Conservation (phyloP, 768 basidiomycete species). For the Tricholoma hemisulphureum region DNA sequence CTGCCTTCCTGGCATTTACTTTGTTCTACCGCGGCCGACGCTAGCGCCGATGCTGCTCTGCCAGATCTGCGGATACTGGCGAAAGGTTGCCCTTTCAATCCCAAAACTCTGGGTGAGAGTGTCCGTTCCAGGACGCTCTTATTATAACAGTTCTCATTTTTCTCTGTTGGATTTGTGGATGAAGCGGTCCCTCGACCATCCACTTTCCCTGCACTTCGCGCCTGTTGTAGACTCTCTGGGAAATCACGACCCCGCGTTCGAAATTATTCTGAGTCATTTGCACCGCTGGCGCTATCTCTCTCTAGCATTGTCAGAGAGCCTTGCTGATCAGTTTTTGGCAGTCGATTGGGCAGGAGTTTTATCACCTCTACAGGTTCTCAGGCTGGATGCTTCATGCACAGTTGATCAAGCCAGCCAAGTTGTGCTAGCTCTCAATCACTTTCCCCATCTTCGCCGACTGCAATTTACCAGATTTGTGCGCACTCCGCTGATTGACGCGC, state of each 20-base stretch:
- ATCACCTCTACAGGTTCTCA: neutral
- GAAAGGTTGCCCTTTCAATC: neutral
- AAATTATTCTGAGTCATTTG: neutral
- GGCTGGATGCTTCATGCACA: neutral
- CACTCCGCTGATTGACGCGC: neutral
- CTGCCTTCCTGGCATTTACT: neutral
- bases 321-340: neutral
- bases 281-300: constrained; percentile 3
- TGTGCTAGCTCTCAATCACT: neutral
- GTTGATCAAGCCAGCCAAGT: neutral
- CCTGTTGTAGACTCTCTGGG: neutral
- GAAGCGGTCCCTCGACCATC: neutral
- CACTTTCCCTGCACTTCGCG: neutral
- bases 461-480: neutral
- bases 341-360: neutral
- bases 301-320: neutral
- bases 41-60: constrained; percentile 2
- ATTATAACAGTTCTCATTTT: neutral
- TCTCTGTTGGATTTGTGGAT: constrained; percentile 1
- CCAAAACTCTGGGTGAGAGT: constrained; percentile 2
- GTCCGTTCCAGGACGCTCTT: neutral
- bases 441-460: neutral
- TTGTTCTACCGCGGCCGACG: neutral
- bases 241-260: neutral
- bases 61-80: constrained; percentile 1